A percentile compares a stretch with the other conserved stretches of the same genome.
phyloP scores from a whole-genome alignment of 768 basidiomycete genomes.

The Suillus clintonianus region DNA sequence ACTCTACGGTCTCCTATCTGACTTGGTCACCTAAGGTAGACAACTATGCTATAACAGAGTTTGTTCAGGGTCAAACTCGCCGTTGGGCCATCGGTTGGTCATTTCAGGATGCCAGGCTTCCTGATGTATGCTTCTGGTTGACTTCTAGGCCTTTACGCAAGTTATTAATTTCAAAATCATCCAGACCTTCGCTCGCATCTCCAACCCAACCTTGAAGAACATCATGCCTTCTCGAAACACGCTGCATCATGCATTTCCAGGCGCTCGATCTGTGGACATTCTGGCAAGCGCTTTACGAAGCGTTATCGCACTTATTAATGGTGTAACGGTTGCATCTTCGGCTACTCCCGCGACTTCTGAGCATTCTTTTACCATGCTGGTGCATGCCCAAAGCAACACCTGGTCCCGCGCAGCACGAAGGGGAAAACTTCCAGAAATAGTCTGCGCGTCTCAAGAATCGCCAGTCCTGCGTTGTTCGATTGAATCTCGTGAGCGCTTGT shows the following conservation, averaged over 20 bases:
- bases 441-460: neutral
- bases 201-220: slow-evolving; percentile 45
- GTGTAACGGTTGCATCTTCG: slow-evolving; percentile 16
- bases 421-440: slow-evolving; percentile 29
- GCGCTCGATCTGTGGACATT: slow-evolving; percentile 7
- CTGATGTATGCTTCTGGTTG: slow-evolving; percentile 61
- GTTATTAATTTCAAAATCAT: slow-evolving; percentile 20
- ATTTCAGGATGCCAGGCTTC: slow-evolving; percentile 58
- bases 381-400: slow-evolving; percentile 43
- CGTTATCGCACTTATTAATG: slow-evolving; percentile 38
- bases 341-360: neutral
- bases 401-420: slow-evolving; percentile 74
- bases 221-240: slow-evolving; percentile 63
- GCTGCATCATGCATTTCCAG: slow-evolving; percentile 41
- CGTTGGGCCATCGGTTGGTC: slow-evolving; percentile 97
- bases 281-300: slow-evolving; percentile 23
- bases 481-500: slow-evolving; percentile 14
- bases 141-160: neutral
- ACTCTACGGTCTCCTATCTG: neutral
- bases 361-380: slow-evolving; percentile 20
- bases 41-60: slow-evolving; percentile 86
- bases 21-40: slow-evolving; percentile 53
- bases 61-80: slow-evolving; percentile 83
- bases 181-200: slow-evolving; percentile 39
- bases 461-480: slow-evolving; percentile 27